Evolutionary conservation across 1,139 yeast species (phyloP), one percentile per base, ranked within the genome.

Genomic region (Yarrowia galli): DNA sequence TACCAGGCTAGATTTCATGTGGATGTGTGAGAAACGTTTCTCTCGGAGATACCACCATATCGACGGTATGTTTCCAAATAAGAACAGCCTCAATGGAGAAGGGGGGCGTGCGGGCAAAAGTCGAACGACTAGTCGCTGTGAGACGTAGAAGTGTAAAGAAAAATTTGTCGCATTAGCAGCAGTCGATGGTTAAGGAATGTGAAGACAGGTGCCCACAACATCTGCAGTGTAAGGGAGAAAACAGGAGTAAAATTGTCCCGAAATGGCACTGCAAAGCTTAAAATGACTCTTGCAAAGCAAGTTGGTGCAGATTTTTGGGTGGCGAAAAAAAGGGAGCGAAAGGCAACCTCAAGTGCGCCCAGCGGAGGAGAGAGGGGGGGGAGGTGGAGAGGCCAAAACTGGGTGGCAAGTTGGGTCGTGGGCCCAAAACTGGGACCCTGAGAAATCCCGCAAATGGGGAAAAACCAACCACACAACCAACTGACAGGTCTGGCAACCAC

Each of bases 71-170:
- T 28, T 28, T 28, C 32, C 32, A 28, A 28, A 28, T 8, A 28
- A 28, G 32, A 10, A 28, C 32, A 28, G 32, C 32, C 32, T 28
- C 32, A 28, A 8, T 28, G 32, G 8, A 28, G 32, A 28, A 28
- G 32, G 20, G 20, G n/a, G 13, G 20, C n/a, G 8, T 6, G 42
- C 42, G 42, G 43, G 9, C 5, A 5, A 54, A 54, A 54, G n/a
- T 40, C 22, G 46, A 15, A 20, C 58, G 18, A 20, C 42, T 35
- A 35, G 58, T 51, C 28, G 25, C 42, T 7, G 60, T 32, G 60
- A 36, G 60, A 53, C 56, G 61, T 38, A 54, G 48, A 56, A 56
- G 63, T 56, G 63, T 25, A 20, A 42, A 56, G 63, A 56, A 56
- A 56, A 56, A 40, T 40, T 40, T 56, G 48, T 56, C 48, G 63